phyloP scores from a whole-genome alignment of 2,329 filamentous ascomycete species.

The Corinectria fuckeliana region DNA sequence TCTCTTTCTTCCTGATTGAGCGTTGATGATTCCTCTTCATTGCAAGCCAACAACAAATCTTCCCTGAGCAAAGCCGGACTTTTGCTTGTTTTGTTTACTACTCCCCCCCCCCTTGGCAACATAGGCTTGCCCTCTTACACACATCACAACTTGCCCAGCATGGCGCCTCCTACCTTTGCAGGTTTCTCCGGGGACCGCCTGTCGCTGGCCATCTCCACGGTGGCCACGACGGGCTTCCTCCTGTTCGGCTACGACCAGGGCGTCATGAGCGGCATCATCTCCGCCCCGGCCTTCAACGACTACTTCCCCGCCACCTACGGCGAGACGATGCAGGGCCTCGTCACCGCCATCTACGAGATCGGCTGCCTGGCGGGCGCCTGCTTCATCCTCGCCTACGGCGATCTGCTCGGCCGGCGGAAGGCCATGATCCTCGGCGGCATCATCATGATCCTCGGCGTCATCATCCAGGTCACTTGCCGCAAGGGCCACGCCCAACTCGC shows the following conservation, averaged over 20 bases:
- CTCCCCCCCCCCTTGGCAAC: not conserved
- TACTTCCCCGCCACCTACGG: slow-evolving; percentile 54
- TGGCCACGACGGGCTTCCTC: slow-evolving; percentile 69
- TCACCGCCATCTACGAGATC: slow-evolving; percentile 58
- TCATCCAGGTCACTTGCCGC: slow-evolving; percentile 59
- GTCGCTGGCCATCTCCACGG: slow-evolving; percentile 63
- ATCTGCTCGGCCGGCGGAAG: slow-evolving; percentile 56
- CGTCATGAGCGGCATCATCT: slow-evolving; percentile 62
- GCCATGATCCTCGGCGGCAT: slow-evolving; percentile 63
- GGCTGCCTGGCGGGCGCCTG: slow-evolving; percentile 60
- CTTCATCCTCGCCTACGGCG: slow-evolving; percentile 59
- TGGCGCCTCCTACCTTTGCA: slow-evolving; percentile 62
- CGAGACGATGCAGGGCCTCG: slow-evolving; percentile 54
- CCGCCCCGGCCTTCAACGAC: slow-evolving; percentile 55
- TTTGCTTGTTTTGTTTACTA: slow-evolving; percentile 17
- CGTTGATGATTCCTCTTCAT: not conserved
- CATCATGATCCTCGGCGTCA: slow-evolving; percentile 66
- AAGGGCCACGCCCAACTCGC: slow-evolving; percentile 47
- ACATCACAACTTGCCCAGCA: slow-evolving; percentile 39
- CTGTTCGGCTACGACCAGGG: slow-evolving; percentile 66
- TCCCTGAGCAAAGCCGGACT: slow-evolving; percentile 29
- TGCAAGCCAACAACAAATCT: not conserved
- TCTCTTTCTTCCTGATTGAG: not conserved
- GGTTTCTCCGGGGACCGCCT: slow-evolving; percentile 65
- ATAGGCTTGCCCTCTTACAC: not conserved